These are phyloP conservation scores for Aspergillus heteromorphus DNA, from an alignment of 495 filamentous ascomycete species.

Conservation along the genomic window DNA sequence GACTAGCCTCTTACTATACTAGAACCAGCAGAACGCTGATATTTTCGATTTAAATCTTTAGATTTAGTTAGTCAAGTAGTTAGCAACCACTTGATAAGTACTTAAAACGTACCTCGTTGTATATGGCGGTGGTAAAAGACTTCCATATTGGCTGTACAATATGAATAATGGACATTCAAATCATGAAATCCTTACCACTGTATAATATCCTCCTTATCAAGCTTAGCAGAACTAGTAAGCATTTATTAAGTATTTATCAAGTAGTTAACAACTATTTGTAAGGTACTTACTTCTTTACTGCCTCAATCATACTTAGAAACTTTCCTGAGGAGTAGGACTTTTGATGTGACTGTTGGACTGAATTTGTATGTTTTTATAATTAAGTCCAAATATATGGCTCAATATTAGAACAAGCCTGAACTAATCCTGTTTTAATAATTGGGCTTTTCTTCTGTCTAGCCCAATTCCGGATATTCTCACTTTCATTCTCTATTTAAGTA, in stretches of 20 bases:
- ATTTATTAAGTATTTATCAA: not conserved
- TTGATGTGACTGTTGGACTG: conserved; percentile 12
- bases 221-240: conserved; percentile 3
- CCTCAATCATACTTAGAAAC: conserved; percentile 1
- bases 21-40: too few relatives aligned
- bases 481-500: conserved; percentile 4
- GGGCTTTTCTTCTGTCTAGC: conserved; percentile 6
- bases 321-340: conserved; percentile 10
- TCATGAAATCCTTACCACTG: not conserved
- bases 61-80: not conserved
- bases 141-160: conserved; percentile 6
- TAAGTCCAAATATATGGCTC: conserved; percentile 7
- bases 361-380: conserved; percentile 8
- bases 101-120: conserved; percentile 5
- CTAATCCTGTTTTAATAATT: conserved; percentile 7
- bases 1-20: too few relatives aligned
- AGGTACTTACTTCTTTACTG: conserved; percentile 9
- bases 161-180: conserved; percentile 6
- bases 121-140: conserved; percentile 5
- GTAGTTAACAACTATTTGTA: not conserved
- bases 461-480: conserved; percentile 3
- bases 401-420: conserved; percentile 12
- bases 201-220: conserved; percentile 8
- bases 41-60: too few relatives aligned
- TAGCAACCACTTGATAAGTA: conserved; percentile 5